Percentiles rank a stretch among this genome's conserved stretches.
Conservation (phyloP, 192 early-diverging fungal species). For the Entomortierella beljakovae region DNA sequence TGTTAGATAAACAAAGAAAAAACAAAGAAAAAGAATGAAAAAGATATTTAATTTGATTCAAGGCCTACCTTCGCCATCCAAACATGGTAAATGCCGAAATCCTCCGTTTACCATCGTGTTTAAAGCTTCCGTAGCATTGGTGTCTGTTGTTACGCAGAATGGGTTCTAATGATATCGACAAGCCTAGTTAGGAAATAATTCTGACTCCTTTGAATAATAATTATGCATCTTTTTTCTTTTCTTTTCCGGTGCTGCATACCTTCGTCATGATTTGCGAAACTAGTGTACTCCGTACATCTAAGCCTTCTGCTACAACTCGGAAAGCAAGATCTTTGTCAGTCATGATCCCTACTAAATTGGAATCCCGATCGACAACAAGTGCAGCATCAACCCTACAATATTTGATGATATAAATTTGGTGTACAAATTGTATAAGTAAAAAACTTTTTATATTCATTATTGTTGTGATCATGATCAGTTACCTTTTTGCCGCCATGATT, state of each 20-base stretch:
- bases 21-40: too few relatives aligned
- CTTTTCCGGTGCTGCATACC: conserved; percentile 67
- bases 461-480: too few relatives aligned
- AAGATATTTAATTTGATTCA: too few relatives aligned
- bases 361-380: conserved; percentile 37
- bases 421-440: background rate
- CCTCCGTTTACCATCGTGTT: conserved; percentile 83
- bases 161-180: conserved; percentile 60
- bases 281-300: conserved; percentile 66
- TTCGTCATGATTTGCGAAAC: conserved; percentile 83
- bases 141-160: conserved; percentile 83
- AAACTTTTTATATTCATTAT: background rate
- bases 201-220: background rate
- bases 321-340: conserved; percentile 93
- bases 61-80: conserved; percentile 26
- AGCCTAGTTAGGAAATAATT: background rate
- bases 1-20: background rate
- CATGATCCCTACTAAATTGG: conserved; percentile 79
- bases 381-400: conserved; percentile 40
- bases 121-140: conserved; percentile 79
- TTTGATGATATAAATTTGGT: background rate
- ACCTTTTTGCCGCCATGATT: conserved; percentile 54
- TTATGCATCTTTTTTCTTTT: background rate
- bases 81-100: conserved; percentile 76
- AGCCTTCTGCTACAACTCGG: conserved; percentile 82